These are phyloP conservation scores for Asterionellopsis glacialis DNA, from an alignment of 108 stramenopile genomes.

Conservation along the genomic window DNA sequence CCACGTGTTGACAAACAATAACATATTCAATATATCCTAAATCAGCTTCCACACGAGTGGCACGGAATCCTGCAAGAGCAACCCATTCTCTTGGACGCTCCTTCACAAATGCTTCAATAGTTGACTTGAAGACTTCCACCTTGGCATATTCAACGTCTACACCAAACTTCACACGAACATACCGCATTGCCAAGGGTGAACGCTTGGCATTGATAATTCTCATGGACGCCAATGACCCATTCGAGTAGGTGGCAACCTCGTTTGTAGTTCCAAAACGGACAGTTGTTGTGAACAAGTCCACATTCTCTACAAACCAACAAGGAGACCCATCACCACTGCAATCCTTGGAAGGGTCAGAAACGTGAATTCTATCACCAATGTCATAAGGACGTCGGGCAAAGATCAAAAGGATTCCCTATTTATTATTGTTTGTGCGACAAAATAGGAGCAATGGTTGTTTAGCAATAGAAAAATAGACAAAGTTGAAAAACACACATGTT, in stretches of 20 bases:
- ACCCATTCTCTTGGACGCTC: slow-evolving; percentile 62
- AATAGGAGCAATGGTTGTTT: not conserved
- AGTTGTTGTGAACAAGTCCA: slow-evolving; percentile 66
- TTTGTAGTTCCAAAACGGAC: slow-evolving; percentile 58
- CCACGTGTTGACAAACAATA: slow-evolving; percentile 41
- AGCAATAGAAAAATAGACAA: not conserved
- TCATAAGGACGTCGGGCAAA: slow-evolving; percentile 62
- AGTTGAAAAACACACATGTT: too few species aligned
- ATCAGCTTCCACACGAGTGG: slow-evolving; percentile 49
- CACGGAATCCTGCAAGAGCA: slow-evolving; percentile 41
- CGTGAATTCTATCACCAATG: slow-evolving; percentile 72
- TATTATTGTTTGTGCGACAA: not conserved
- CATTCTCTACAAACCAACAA: slow-evolving; percentile 65
- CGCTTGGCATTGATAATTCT: slow-evolving; percentile 68
- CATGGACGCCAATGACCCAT: slow-evolving; percentile 48
- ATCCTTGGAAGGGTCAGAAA: slow-evolving; percentile 18
- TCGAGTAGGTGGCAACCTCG: slow-evolving; percentile 62
- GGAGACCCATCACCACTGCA: slow-evolving; percentile 17
- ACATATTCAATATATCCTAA: slow-evolving; percentile 55
- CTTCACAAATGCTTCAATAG: slow-evolving; percentile 66
- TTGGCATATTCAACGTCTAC: slow-evolving; percentile 39
- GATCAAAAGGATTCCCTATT: slow-evolving; percentile 52
- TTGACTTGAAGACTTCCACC: slow-evolving; percentile 41
- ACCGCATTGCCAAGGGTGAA: slow-evolving; percentile 52
- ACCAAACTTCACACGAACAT: slow-evolving; percentile 53